These are phyloP conservation scores for Colletotrichum viniferum DNA, from an alignment of 2,329 filamentous ascomycete species.

Conservation along the genomic window DNA sequence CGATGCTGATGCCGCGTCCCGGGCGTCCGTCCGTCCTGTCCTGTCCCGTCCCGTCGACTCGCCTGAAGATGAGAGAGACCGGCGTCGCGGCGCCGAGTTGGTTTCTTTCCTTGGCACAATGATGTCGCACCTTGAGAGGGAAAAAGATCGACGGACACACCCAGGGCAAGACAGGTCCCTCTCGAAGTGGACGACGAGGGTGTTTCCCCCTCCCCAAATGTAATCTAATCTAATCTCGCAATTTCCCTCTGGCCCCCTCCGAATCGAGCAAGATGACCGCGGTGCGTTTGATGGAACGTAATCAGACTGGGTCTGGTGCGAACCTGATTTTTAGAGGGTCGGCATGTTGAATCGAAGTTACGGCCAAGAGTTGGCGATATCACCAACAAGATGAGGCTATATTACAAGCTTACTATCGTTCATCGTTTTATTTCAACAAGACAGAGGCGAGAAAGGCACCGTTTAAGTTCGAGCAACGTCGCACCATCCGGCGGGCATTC, in stretches of 20 bases:
- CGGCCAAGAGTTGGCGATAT: background rate
- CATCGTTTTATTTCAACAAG: background rate
- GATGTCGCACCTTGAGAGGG: background rate
- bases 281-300: background rate
- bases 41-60: background rate
- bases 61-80: background rate
- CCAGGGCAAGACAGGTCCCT: background rate
- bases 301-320: background rate
- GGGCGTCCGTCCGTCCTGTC: background rate
- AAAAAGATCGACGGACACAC: background rate
- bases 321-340: slow-evolving; percentile 15
- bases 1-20: background rate
- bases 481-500: background rate
- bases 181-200: background rate
- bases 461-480: slow-evolving; percentile 2
- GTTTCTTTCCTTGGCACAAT: background rate
- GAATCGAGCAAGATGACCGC: slow-evolving; percentile 7
- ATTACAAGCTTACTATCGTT: background rate
- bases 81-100: background rate
- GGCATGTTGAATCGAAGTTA: background rate
- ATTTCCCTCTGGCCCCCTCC: background rate
- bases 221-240: slow-evolving; percentile 14
- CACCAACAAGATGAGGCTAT: background rate
- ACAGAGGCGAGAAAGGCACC: background rate
- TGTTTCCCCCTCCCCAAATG: background rate